phyloP scores from a whole-genome alignment of 2,329 filamentous ascomycete species.

The Aureobasidium subglaciale region DNA sequence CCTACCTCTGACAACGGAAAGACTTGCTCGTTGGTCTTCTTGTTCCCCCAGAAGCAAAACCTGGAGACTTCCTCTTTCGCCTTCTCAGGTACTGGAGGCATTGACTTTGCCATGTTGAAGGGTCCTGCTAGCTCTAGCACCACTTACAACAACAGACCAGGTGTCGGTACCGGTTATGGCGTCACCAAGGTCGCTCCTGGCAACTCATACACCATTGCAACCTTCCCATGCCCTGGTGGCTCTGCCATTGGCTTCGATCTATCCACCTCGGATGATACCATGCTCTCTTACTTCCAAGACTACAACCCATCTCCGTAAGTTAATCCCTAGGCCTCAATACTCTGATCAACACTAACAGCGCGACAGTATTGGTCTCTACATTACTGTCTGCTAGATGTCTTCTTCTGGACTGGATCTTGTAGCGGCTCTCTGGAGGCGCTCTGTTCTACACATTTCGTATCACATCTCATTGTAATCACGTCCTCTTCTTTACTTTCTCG shows the following conservation, averaged over 20 bases:
- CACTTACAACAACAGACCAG: constrained; percentile 48
- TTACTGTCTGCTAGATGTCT: not conserved
- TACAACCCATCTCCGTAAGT: constrained; percentile 39
- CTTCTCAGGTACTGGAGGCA: constrained; percentile 45
- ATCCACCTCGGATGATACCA: constrained; percentile 39
- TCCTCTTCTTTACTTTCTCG: not conserved
- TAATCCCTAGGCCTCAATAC: not conserved
- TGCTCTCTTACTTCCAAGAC: constrained; percentile 55
- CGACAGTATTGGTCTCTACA: constrained; percentile 7
- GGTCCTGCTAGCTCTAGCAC: constrained; percentile 42
- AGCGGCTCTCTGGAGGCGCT: not conserved
- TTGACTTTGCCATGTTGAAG: constrained; percentile 40
- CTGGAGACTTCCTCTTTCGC: constrained; percentile 55
- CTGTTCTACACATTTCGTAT: not conserved
- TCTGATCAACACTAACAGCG: not conserved
- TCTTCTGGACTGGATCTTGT: not conserved
- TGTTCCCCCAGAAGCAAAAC: constrained; percentile 51
- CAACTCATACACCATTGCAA: constrained; percentile 47
- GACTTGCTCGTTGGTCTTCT: constrained; percentile 58
- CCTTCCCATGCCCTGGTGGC: constrained; percentile 50
- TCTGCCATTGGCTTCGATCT: constrained; percentile 48
- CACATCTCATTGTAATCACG: not conserved
- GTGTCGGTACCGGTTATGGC: constrained; percentile 38
- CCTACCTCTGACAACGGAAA: constrained; percentile 47
- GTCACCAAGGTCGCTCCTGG: constrained; percentile 40